Percentiles rank a stretch among this genome's conserved stretches.
Evolutionary conservation across 345 rosid genomes (phyloP).

Genomic region (Euphorbia tirucalli): DNA sequence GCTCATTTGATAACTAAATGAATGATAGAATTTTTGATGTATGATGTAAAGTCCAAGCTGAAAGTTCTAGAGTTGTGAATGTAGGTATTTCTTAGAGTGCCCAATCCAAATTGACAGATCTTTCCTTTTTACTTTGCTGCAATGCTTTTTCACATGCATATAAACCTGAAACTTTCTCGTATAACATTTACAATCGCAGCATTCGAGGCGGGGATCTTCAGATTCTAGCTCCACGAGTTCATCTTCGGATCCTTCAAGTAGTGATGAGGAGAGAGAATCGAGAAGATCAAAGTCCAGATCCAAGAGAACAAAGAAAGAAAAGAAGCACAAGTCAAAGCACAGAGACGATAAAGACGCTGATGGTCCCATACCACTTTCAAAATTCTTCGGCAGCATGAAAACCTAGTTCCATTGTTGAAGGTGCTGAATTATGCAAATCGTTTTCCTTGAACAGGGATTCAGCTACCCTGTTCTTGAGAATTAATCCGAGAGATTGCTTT

Average conservation of each 20-base stretch:
- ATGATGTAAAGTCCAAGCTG: neutral
- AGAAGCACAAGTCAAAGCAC: conserved; percentile 62
- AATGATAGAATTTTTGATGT: neutral
- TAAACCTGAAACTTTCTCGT: conserved; percentile 7
- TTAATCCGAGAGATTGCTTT: neutral
- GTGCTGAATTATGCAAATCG: neutral
- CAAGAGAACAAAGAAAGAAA: conserved; percentile 61
- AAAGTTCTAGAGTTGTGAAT: neutral
- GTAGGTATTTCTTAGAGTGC: neutral
- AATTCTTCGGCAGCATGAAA: conserved; percentile 75
- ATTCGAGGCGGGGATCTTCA: conserved; percentile 57
- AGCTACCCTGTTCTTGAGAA: neutral
- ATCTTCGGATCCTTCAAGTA: conserved; percentile 71
- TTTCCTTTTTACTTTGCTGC: neutral
- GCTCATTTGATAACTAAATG: neutral
- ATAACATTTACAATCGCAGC: conserved; percentile 43
- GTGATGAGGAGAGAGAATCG: conserved; percentile 67
- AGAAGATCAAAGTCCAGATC: conserved; percentile 83
- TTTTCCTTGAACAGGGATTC: conserved; percentile 16
- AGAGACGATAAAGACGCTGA: conserved; percentile 45
- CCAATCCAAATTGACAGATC: neutral
- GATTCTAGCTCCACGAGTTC: conserved; percentile 60
- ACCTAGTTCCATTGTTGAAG: conserved; percentile 33
- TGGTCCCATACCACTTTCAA: conserved; percentile 92
- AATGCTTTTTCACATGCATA: neutral